Evolutionary conservation across 169 alveolate species (phyloP).

Genomic region (Cryptosporidium parvum): DNA sequence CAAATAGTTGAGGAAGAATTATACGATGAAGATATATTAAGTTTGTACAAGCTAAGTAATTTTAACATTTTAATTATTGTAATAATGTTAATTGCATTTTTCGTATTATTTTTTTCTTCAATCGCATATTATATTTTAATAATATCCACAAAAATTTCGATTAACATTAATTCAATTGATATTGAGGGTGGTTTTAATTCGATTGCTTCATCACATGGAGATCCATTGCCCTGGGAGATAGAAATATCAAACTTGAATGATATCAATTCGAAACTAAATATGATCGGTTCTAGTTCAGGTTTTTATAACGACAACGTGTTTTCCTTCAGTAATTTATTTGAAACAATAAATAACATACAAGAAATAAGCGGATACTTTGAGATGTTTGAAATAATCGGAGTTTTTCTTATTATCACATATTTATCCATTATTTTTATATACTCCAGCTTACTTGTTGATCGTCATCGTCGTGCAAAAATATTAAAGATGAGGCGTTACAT

Average conservation of each 20-base stretch:
- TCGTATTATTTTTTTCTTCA: slow-evolving; percentile 21
- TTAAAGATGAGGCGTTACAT: slow-evolving; percentile 24
- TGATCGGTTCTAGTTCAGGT: slow-evolving; percentile 73
- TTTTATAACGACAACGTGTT: slow-evolving; percentile 40
- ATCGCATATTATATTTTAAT: slow-evolving; percentile 35
- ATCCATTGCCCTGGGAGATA: slow-evolving; percentile 55
- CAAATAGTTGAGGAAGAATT: slow-evolving; percentile 17
- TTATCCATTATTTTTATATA: slow-evolving; percentile 19
- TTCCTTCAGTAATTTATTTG: slow-evolving; percentile 29
- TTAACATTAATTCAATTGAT: slow-evolving; percentile 43
- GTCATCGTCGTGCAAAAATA: slow-evolving; percentile 28
- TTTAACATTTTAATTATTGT: slow-evolving; percentile 8
- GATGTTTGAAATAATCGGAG: slow-evolving; percentile 52
- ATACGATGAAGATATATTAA: slow-evolving; percentile 62
- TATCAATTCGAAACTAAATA: slow-evolving; percentile 13
- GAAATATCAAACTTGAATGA: background rate
- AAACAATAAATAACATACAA: slow-evolving; percentile 19
- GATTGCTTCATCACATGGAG: slow-evolving; percentile 31
- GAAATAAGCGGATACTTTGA: slow-evolving; percentile 17
- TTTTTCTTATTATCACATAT: slow-evolving; percentile 29
- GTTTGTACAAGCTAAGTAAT: slow-evolving; percentile 37
- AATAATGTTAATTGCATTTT: slow-evolving; percentile 27
- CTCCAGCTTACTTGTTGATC: slow-evolving; percentile 39
- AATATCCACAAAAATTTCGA: slow-evolving; percentile 7
- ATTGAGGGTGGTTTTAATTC: slow-evolving; percentile 71